phyloP scores from a whole-genome alignment of 23 red algal species.

The Gracilaria gracilis region DNA sequence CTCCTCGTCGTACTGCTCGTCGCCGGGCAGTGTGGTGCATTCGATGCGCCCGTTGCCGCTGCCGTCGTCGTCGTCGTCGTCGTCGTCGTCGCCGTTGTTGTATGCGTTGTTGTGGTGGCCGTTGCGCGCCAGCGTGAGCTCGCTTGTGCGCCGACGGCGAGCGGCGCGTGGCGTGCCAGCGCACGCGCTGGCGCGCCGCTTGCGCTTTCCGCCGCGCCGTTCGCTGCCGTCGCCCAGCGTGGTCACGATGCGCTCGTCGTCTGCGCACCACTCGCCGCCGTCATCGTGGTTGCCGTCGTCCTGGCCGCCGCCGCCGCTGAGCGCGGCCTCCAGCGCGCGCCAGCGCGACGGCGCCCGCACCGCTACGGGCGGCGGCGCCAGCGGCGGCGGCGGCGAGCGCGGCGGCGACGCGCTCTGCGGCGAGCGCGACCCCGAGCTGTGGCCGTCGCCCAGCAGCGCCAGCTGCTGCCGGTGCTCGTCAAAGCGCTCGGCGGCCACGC shows the following conservation, averaged over 20 bases:
- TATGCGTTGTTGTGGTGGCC: background rate
- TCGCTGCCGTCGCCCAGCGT: background rate
- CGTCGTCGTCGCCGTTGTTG: background rate
- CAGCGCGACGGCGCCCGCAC: no score
- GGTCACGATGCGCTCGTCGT: no score
- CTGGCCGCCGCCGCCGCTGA: no score
- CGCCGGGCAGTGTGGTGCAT: background rate
- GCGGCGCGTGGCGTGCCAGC: background rate
- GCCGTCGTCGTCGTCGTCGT: no score
- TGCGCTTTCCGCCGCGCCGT: background rate
- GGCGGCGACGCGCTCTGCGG: background rate
- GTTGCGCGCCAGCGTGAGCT: no score
- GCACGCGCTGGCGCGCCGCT: background rate
- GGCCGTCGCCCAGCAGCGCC: background rate
- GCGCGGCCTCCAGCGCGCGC: no score
- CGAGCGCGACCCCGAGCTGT: background rate
- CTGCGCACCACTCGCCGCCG: background rate
- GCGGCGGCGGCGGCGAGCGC: background rate
- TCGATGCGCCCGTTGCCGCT: no score
- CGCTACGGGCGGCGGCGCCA: background rate
- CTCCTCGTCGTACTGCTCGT: background rate
- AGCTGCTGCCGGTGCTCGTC: background rate
- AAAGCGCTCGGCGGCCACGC: slow-evolving; percentile 34
- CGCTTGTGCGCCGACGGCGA: background rate
- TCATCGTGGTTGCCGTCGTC: no score